Percentiles rank a stretch among this genome's conserved stretches.
Evolutionary conservation across 2,329 filamentous ascomycete species (phyloP).

Genomic region (Cladosporium sp.): DNA sequence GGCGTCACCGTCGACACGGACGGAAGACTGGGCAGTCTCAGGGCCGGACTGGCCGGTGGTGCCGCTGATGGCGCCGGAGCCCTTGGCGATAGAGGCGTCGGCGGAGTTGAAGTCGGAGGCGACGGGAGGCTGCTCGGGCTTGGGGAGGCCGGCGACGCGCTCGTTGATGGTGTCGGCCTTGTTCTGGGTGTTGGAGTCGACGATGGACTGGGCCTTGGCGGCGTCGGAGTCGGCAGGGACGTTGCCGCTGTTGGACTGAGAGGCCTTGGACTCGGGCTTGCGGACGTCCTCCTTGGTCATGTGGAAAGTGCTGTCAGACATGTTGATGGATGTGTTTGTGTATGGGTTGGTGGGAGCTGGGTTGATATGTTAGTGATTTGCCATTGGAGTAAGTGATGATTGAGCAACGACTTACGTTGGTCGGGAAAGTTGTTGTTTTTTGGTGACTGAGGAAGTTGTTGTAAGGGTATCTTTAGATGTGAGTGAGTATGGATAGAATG

Average conservation of each 20-base stretch:
- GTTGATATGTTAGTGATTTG: constrained; percentile 2
- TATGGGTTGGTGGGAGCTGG: background rate
- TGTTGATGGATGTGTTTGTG: constrained; percentile 22
- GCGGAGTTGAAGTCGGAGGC: constrained; percentile 76
- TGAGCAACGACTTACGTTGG: background rate
- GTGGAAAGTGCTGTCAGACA: constrained; percentile 47
- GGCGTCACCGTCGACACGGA: constrained; percentile 51
- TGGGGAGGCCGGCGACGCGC: constrained; percentile 70
- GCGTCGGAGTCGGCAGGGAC: constrained; percentile 47
- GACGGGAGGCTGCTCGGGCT: constrained; percentile 74
- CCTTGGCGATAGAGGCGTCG: constrained; percentile 69
- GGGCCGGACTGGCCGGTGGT: constrained; percentile 49
- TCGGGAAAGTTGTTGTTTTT: background rate
- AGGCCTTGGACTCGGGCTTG: constrained; percentile 47
- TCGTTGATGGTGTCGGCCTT: constrained; percentile 68
- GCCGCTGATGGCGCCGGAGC: constrained; percentile 59
- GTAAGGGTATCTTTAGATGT: background rate
- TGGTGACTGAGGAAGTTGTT: background rate
- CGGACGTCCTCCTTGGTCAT: constrained; percentile 51
- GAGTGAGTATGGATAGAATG: background rate
- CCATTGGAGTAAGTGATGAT: background rate
- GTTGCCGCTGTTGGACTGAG: constrained; percentile 43
- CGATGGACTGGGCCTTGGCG: constrained; percentile 40
- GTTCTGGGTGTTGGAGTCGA: constrained; percentile 36
- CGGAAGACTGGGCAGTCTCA: constrained; percentile 56